phyloP scores from a whole-genome alignment of 1,284 basidiomycete genomes.

The Puccinia coronata region DNA sequence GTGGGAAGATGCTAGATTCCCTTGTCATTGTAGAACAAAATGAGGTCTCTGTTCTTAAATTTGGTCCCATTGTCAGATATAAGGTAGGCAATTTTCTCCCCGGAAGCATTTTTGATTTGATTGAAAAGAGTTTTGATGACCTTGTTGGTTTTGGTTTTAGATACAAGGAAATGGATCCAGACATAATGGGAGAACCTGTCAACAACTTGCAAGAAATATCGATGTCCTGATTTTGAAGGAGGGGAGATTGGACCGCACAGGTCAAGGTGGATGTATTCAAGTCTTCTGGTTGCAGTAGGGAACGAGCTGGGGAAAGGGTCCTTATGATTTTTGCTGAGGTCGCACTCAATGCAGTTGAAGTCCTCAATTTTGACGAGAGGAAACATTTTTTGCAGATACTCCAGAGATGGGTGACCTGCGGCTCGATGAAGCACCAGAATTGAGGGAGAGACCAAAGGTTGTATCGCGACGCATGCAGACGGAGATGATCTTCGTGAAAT shows the following conservation, averaged over 20 bases:
- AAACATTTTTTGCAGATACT: conserved; percentile 8
- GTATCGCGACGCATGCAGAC: not conserved
- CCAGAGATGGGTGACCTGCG: conserved; percentile 1
- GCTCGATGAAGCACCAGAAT: not conserved
- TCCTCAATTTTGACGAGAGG: not conserved
- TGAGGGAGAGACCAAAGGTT: not conserved
- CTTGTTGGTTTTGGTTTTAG: not conserved
- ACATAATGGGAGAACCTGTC: not conserved
- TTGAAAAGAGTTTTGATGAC: not conserved
- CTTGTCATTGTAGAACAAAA: not conserved
- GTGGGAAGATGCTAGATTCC: conserved; percentile 2
- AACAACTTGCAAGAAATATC: conserved; percentile 1
- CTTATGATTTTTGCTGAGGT: not conserved
- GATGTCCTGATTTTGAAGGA: not conserved
- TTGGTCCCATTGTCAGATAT: conserved; percentile 12
- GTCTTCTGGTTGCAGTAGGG: not conserved
- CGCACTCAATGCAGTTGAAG: not conserved
- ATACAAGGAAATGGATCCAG: not conserved
- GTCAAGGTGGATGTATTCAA: not conserved
- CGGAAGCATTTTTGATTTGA: not conserved
- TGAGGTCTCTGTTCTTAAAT: conserved; percentile 16
- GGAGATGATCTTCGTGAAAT: not conserved
- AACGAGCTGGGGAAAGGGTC: not conserved
- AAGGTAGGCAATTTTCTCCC: not conserved
- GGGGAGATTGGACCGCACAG: conserved; percentile 5